phyloP scores from a whole-genome alignment of 768 basidiomycete species.

The Crucibulum laeve region DNA sequence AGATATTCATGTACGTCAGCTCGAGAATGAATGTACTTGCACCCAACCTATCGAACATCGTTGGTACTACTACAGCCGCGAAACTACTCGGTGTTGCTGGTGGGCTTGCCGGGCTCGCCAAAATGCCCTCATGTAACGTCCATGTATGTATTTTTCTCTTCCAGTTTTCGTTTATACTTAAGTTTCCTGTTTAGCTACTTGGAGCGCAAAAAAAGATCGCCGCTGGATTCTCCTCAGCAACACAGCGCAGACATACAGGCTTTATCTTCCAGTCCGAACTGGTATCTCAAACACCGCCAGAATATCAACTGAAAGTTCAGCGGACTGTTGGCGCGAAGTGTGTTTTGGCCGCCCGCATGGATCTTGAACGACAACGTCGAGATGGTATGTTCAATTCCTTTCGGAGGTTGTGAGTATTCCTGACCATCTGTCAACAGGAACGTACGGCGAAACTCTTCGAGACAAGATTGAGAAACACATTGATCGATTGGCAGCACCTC shows the following conservation, averaged over 20 bases:
- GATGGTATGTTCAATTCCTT: constrained; percentile 54
- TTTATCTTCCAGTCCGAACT: constrained; percentile 95
- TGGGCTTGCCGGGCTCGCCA: constrained; percentile 83
- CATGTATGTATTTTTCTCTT: constrained; percentile 52
- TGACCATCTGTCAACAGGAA: constrained; percentile 33
- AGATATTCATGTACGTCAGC: constrained; percentile 99
- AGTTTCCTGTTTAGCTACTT: constrained; percentile 55
- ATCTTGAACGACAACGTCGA: constrained; percentile 77
- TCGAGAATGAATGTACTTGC: constrained; percentile 98
- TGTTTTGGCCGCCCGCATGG: constrained; percentile 88
- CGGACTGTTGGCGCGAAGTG: constrained; percentile 92
- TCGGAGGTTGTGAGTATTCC: not conserved
- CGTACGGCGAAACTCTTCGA: constrained; percentile 76
- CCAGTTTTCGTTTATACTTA: not conserved
- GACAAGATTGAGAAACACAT: constrained; percentile 93
- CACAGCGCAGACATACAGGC: constrained; percentile 89
- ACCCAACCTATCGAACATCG: constrained; percentile 96
- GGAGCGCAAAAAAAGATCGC: constrained; percentile 93
- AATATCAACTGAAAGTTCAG: constrained; percentile 89
- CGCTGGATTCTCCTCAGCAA: constrained; percentile 84
- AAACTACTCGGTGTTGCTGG: constrained; percentile 97
- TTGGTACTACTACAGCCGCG: constrained; percentile 97
- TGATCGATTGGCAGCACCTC: constrained; percentile 88
- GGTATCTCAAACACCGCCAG: constrained; percentile 79
- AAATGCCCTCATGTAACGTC: constrained; percentile 95